These are phyloP conservation scores for Melampsora americana DNA, from an alignment of 1,284 basidiomycete genomes.

Conservation along the genomic window DNA sequence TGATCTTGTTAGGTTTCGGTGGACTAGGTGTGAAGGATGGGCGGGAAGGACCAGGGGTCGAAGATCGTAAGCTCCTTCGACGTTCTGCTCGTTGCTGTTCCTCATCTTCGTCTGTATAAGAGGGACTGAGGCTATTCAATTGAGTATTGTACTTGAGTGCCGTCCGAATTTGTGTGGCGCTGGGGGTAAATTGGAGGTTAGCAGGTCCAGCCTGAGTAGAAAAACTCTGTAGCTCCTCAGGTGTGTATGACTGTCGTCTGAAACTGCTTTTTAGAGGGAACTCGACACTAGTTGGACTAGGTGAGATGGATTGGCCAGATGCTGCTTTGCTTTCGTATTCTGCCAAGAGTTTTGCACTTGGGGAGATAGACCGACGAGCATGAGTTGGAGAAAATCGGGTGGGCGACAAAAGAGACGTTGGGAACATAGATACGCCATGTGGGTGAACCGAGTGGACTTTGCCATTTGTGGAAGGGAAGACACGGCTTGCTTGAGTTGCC, in stretches of 20 bases:
- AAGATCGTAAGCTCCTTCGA: conserved; percentile 16
- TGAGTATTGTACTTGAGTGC: conserved; percentile 27
- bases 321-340: neutral
- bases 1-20: too few species aligned
- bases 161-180: neutral
- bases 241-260: conserved; percentile 25
- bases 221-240: conserved; percentile 23
- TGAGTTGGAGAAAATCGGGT: too few species aligned
- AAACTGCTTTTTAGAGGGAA: conserved; percentile 40
- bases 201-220: neutral
- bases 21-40: too few species aligned
- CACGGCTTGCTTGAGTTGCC: neutral
- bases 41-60: neutral
- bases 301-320: neutral
- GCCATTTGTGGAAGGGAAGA: neutral
- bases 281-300: conserved; percentile 4
- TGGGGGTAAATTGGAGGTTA: neutral
- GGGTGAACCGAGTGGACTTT: neutral
- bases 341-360: conserved; percentile 24
- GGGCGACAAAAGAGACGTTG: too few species aligned
- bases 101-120: conserved; percentile 6
- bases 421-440: too few species aligned
- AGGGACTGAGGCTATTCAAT: conserved; percentile 29
- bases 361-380: conserved; percentile 29
- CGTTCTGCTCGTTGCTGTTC: neutral